Base-by-base conservation (phyloP, 768 basidiomycete genomes). In the Tephrocybe rancida region DNA sequence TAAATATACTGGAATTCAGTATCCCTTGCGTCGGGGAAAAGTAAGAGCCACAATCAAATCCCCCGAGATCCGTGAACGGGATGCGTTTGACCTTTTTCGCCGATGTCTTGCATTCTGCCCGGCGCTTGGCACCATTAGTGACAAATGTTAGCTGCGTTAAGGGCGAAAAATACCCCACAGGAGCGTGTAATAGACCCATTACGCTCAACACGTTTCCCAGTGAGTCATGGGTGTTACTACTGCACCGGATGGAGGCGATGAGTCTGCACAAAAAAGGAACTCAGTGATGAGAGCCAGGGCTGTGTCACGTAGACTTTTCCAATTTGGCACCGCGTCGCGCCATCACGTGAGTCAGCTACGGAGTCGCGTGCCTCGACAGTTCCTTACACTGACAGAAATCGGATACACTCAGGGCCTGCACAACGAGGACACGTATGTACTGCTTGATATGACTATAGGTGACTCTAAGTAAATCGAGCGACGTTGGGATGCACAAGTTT, bases 231-330 rank as follows among this genome's bases (percentile, higher is more conserved):
- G n/a, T 16, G 10, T 16, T 19, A 30, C 19, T 38, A 13, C 9
- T 16, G 38, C 26, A 46, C 50, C 47, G 50, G 24, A 50, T 22
- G 24, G 35, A 55, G 49, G 44, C 49, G 49, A 34, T 56, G 44
- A 38, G 26, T 2, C 29, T 19, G 24, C 29, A 52, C 44, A 52
- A 54, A 27, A 29, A 19, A 42, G 46, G 5, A 47, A 47, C 21
- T 54, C 32, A 24, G 27, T 41, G 45, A 54, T 54, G 7, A 16
- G 35, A 14, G 34, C 37, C n/a, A 11, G 21, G 49, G 54, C 48
- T 34, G 48, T 50, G 49, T 22, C 45, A 19, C 24, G 41, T 29
- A n/a, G 35, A 27, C 19, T 6, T 18, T 24, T 19, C 53, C 27
- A 26, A 49, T 44, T 54, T 34, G 26, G 46, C 19, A 34, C 16